These are phyloP conservation scores for Pancytospora philotis DNA, from an alignment of 371 early-diverging fungal species.

Conservation along the genomic window DNA sequence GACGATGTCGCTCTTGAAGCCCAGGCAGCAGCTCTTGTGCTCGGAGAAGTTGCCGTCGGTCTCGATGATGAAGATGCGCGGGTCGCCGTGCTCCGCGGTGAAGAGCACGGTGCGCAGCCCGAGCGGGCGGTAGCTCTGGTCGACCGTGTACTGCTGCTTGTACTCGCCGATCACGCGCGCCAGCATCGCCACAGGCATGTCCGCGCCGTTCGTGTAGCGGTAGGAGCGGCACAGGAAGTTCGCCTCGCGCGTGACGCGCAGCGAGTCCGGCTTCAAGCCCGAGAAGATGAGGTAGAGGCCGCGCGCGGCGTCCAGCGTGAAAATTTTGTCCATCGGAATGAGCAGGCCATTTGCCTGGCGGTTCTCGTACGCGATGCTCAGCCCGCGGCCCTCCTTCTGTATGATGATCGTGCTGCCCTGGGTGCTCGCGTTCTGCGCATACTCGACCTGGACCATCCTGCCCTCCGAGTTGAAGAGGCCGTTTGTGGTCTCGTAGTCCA, in stretches of 20 bases:
- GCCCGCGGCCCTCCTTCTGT: conserved; percentile 26
- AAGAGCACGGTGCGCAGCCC: conserved; percentile 90
- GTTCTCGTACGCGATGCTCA: conserved; percentile 67
- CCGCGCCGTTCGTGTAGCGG: conserved; percentile 61
- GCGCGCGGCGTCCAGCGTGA: conserved; percentile 86
- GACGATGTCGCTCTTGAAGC: conserved; percentile 41
- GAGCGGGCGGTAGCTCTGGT: conserved; percentile 92
- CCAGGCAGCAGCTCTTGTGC: conserved; percentile 70
- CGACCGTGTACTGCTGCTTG: conserved; percentile 86
- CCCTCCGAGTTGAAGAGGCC: conserved; percentile 99
- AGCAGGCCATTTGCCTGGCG: conserved; percentile 83
- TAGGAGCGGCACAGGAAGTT: conserved; percentile 43
- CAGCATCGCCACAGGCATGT: conserved; percentile 87
- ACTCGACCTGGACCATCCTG: conserved; percentile 98
- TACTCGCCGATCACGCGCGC: conserved; percentile 59
- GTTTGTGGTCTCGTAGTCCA: conserved; percentile 63
- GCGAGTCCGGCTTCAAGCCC: conserved; percentile 58
- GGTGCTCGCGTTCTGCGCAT: conserved; percentile 92
- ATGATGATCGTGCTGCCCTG: conserved; percentile 70
- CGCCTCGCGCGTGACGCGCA: conserved; percentile 45
- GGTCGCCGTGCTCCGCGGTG: conserved; percentile 70
- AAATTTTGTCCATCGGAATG: conserved; percentile 82
- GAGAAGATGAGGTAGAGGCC: conserved; percentile 82
- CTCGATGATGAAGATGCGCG: conserved; percentile 89
- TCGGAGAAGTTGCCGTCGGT: conserved; percentile 95